These are phyloP conservation scores for Nemania sp. DNA, from an alignment of 2,329 filamentous ascomycete species.

Conservation along the genomic window DNA sequence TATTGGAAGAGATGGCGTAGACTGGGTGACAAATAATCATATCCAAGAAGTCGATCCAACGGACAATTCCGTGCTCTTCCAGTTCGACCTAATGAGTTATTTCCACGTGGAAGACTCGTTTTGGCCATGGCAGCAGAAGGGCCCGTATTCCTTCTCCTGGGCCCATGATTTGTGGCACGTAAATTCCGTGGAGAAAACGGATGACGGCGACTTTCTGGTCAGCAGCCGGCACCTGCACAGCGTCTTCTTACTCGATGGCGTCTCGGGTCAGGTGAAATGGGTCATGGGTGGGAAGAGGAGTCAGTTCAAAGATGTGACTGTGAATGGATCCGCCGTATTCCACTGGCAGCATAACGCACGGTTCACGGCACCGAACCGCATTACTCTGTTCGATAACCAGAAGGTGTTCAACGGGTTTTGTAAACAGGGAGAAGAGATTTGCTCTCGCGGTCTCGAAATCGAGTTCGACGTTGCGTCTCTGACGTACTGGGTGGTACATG, in stretches of 20 bases:
- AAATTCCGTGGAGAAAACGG: slow-evolving; percentile 32
- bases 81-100: slow-evolving; percentile 29
- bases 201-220: slow-evolving; percentile 28
- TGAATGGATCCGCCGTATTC: slow-evolving; percentile 18
- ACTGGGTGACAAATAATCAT: slow-evolving; percentile 15
- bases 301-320: slow-evolving; percentile 30
- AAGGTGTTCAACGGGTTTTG: slow-evolving; percentile 32
- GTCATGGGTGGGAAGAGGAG: slow-evolving; percentile 29
- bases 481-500: slow-evolving; percentile 27
- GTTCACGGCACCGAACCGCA: slow-evolving; percentile 22
- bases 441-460: slow-evolving; percentile 35
- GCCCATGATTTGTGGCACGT: slow-evolving; percentile 31
- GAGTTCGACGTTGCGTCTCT: slow-evolving; percentile 23
- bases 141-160: slow-evolving; percentile 21
- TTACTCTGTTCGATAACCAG: slow-evolving; percentile 36
- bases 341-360: slow-evolving; percentile 38
- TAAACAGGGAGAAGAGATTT: slow-evolving; percentile 4
- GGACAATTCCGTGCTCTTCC: slow-evolving; percentile 28
- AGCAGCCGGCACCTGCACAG: slow-evolving; percentile 32
- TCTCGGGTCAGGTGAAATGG: slow-evolving; percentile 24
- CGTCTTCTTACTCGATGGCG: slow-evolving; percentile 30
- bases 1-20: slow-evolving; percentile 18
- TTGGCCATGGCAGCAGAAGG: slow-evolving; percentile 25
- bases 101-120: slow-evolving; percentile 30
- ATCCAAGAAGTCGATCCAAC: slow-evolving; percentile 34